Evolutionary conservation across 805 yeast species (phyloP), one percentile per base, ranked within the genome.

Genomic region (Cyberlindnera misumaiensis): DNA sequence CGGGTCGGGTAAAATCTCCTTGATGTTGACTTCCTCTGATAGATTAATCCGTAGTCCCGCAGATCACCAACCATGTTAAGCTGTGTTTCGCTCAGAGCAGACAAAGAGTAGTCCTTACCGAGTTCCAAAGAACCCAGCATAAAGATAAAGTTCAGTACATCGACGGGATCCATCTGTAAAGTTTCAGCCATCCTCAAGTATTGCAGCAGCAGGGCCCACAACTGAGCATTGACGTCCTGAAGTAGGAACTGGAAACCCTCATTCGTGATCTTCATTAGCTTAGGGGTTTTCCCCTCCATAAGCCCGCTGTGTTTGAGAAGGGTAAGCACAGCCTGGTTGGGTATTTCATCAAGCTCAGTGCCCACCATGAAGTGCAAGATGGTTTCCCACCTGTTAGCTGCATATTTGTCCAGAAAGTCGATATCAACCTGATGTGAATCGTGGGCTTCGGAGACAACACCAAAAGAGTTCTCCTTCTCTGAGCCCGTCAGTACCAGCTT

Each of bases 331-430:
- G 90, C 89, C n/a, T 73, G 71, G 34, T 89, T 80, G 3, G 96
- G 96, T 3, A 75, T 64, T 13, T 68, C 71, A 10, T 74, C 68
- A 33, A 80, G 63, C 36, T 85, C 84, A 0, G 97, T 86, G 2
- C 97, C 96, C 32, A 93, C 99, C 97, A 93, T 90, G 64, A 82
- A 93, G 67, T 93, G 97, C 51, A 93, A 67, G 49, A 93, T 90
- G 7, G 86, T 77, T 57, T 93, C 99, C 98, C 98, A 93, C 55
- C 83, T 87, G 33, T 72, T 74, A 6, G 87, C 73, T 11, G 96
- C 95, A 61, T 87, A 89, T 29, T 68, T 67, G 48, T 86, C 94
- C 34, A 90, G 65, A 51, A 80, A 82, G 28, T 69, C 72, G n/a
- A 78, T 60, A 34, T 75, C 78, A 4, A 83, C 82, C 24, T 64